phyloP scores from a whole-genome alignment of 129 eudicot genomes.

The Oenanthe sinensis region DNA sequence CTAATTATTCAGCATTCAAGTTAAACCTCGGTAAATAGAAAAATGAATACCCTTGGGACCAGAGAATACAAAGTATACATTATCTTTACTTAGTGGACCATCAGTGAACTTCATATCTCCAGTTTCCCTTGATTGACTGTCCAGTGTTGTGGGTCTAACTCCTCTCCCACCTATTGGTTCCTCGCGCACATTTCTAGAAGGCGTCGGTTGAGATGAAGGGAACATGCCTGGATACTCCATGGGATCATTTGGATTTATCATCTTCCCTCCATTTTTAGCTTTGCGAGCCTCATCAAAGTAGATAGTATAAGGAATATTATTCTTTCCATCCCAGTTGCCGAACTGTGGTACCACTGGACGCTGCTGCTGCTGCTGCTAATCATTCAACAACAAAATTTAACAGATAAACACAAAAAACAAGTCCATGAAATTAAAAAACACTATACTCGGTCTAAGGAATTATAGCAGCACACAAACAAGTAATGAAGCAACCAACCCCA shows the following conservation, averaged over 20 bases:
- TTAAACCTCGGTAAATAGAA: too few species aligned
- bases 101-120: slow-evolving; percentile 26
- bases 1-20: too few species aligned
- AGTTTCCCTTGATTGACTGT: slow-evolving; percentile 34
- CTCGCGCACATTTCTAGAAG: slow-evolving; percentile 21
- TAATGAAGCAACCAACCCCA: too few species aligned
- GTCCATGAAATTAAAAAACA: background rate
- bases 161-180: slow-evolving; percentile 31
- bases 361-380: slow-evolving; percentile 32
- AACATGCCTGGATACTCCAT: slow-evolving; percentile 68
- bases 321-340: slow-evolving; percentile 76
- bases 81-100: slow-evolving; percentile 32
- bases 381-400: background rate
- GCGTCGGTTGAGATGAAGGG: slow-evolving; percentile 24
- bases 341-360: slow-evolving; percentile 77
- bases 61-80: background rate
- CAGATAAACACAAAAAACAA: background rate
- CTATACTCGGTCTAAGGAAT: background rate
- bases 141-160: slow-evolving; percentile 26
- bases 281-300: slow-evolving; percentile 76
- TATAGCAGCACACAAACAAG: background rate
- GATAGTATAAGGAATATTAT: slow-evolving; percentile 60
- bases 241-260: slow-evolving; percentile 91
- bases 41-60: too few species aligned
- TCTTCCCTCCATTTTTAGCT: slow-evolving; percentile 52